A percentile compares a stretch with the other conserved stretches of the same genome.
Conservation (phyloP, 2,329 filamentous ascomycete species). For the Lachnellula cervina region DNA sequence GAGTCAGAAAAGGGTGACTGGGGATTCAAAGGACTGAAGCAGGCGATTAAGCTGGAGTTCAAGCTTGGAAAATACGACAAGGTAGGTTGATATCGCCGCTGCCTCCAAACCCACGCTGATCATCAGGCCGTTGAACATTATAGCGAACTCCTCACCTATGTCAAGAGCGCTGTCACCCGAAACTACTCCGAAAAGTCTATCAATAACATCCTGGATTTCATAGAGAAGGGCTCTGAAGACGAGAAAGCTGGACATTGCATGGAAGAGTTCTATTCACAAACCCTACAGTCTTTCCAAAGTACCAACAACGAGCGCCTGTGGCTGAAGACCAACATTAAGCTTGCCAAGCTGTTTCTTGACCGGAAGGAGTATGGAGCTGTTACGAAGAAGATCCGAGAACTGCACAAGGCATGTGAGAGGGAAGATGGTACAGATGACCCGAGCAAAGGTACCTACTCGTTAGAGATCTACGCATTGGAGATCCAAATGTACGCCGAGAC, state of each 20-base stretch:
- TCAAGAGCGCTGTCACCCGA: constrained; percentile 91
- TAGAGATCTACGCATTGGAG: constrained; percentile 94
- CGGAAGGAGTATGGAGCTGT: constrained; percentile 81
- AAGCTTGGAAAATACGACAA: constrained; percentile 83
- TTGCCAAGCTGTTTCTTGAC: constrained; percentile 85
- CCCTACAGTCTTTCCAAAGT: constrained; percentile 89
- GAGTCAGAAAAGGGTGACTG: constrained; percentile 94
- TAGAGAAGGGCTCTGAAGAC: constrained; percentile 81
- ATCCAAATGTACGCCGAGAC: constrained; percentile 99
- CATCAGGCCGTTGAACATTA: constrained; percentile 83
- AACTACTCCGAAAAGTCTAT: constrained; percentile 99
- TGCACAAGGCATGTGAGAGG: constrained; percentile 83
- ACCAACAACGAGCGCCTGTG: constrained; percentile 96
- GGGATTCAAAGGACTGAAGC: constrained; percentile 97
- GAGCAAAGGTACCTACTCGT: constrained; percentile 91
- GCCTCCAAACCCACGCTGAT: constrained; percentile 4
- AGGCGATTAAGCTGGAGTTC: constrained; percentile 96
- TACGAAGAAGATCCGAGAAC: constrained; percentile 76
- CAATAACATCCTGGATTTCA: constrained; percentile 98
- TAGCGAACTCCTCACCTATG: constrained; percentile 90
- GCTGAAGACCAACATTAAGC: constrained; percentile 98
- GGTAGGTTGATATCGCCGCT: constrained; percentile 41
- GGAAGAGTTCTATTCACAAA: constrained; percentile 92
- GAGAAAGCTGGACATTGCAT: constrained; percentile 73
- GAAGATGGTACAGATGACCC: constrained; percentile 86